These are phyloP conservation scores for Lactifluus hygrophoroides DNA, from an alignment of 768 basidiomycete genomes.

Conservation along the genomic window DNA sequence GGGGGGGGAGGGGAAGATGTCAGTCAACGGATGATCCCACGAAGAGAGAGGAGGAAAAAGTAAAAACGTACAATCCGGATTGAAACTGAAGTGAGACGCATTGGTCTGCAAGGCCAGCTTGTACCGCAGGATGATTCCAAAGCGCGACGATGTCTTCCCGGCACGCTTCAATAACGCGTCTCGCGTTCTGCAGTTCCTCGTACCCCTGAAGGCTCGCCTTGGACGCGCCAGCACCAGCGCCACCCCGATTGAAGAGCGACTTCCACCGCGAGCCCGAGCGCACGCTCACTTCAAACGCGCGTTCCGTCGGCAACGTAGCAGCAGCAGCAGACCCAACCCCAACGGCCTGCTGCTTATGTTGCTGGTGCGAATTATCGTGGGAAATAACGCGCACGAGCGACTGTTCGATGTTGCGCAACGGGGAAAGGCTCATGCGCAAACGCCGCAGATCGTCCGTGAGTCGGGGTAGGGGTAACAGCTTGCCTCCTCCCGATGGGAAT, in stretches of 20 bases:
- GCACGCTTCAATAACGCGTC: slow-evolving; percentile 44
- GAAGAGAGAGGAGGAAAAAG: too few species aligned
- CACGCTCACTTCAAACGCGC: slow-evolving; percentile 40
- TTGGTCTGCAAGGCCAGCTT: slow-evolving; percentile 33
- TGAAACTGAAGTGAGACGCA: slow-evolving; percentile 47
- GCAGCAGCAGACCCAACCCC: slow-evolving; percentile 4
- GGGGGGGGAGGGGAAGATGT: not conserved
- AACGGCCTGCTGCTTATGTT: too few species aligned
- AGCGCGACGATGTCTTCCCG: slow-evolving; percentile 44
- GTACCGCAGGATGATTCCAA: slow-evolving; percentile 43
- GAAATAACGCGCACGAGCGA: slow-evolving; percentile 39
- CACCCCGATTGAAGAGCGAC: slow-evolving; percentile 29
- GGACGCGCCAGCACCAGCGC: slow-evolving; percentile 12
- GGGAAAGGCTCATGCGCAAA: slow-evolving; percentile 43
- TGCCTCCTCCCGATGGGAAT: not conserved
- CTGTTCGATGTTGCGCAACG: slow-evolving; percentile 48
- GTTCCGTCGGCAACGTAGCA: slow-evolving; percentile 27
- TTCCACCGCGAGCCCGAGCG: slow-evolving; percentile 45
- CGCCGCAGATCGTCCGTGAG: slow-evolving; percentile 32
- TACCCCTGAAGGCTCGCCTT: slow-evolving; percentile 6
- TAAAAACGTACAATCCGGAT: slow-evolving; percentile 47
- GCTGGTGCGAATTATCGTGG: slow-evolving; percentile 23
- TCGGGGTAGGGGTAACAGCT: slow-evolving; percentile 14
- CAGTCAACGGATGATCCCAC: too few species aligned
- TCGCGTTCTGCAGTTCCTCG: slow-evolving; percentile 36